These are phyloP conservation scores for Paramarasmius palmivorus DNA, from an alignment of 1,284 basidiomycete species.

Conservation along the genomic window DNA sequence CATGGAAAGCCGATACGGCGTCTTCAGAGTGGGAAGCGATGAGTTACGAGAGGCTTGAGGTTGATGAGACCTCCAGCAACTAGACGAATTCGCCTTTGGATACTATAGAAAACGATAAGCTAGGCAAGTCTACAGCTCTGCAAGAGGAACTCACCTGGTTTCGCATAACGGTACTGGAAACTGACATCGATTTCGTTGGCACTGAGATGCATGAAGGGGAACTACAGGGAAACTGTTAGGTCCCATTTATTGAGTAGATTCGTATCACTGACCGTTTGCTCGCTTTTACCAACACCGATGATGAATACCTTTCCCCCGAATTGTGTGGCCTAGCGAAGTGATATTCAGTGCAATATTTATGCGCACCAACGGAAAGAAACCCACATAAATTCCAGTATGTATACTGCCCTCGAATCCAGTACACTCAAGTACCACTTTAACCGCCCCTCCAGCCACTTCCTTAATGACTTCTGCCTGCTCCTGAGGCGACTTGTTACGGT, in stretches of 20 bases:
- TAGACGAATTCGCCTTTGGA: conserved; percentile 80
- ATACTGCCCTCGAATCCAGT: conserved; percentile 79
- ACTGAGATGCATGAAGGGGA: conserved; percentile 70
- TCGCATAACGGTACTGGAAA: conserved; percentile 67
- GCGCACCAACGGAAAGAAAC: conserved; percentile 17
- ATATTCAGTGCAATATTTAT: background rate
- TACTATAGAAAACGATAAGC: conserved; percentile 43
- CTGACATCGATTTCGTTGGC: conserved; percentile 65
- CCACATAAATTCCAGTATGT: conserved; percentile 65
- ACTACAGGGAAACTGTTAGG: conserved; percentile 32
- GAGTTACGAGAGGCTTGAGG: conserved; percentile 83
- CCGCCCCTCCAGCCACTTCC: conserved; percentile 41
- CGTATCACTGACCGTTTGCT: conserved; percentile 46
- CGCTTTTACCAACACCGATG: conserved; percentile 63
- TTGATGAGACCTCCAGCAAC: conserved; percentile 73
- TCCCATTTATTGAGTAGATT: background rate
- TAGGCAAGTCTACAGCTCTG: background rate
- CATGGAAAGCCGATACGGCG: conserved; percentile 78
- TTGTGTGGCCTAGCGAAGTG: conserved; percentile 41
- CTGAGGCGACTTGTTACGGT: conserved; percentile 40
- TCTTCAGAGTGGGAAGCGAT: conserved; percentile 77
- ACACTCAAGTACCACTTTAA: conserved; percentile 66
- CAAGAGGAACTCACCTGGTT: conserved; percentile 41
- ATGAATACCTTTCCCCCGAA: conserved; percentile 68
- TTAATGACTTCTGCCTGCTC: conserved; percentile 53